Conservation (phyloP, 108 stramenopile species). For the Seminavis robusta region DNA sequence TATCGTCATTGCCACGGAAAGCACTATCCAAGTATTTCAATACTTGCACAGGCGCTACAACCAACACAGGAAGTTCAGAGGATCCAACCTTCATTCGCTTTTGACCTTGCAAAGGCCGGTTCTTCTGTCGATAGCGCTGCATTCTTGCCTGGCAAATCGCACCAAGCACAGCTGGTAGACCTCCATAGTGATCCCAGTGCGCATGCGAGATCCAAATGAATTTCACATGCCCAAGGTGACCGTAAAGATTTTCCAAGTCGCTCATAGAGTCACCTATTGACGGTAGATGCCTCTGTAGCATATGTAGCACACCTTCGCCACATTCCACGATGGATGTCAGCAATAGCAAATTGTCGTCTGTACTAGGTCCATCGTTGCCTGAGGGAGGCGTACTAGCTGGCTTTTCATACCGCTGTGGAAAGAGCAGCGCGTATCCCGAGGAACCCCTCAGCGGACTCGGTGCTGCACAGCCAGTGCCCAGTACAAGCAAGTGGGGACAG, state of each 20-base stretch:
- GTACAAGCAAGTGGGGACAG: slow-evolving; percentile 39
- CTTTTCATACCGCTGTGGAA: slow-evolving; percentile 28
- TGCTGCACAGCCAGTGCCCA: slow-evolving; percentile 88
- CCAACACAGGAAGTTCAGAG: slow-evolving; percentile 9
- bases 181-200: slow-evolving; percentile 83
- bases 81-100: slow-evolving; percentile 27
- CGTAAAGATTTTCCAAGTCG: too few relatives aligned
- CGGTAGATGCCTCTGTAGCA: slow-evolving; percentile 49
- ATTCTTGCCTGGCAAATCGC: slow-evolving; percentile 10
- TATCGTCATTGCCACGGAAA: too few relatives aligned
- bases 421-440: slow-evolving; percentile 59
- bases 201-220: slow-evolving; percentile 86
- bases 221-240: slow-evolving; percentile 16
- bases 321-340: too few relatives aligned
- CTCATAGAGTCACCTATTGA: too few relatives aligned
- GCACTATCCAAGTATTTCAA: slow-evolving; percentile 29
- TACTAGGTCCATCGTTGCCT: too few relatives aligned
- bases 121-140: background rate
- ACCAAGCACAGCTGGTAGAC: slow-evolving; percentile 42
- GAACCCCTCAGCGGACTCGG: slow-evolving; percentile 71
- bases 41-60: slow-evolving; percentile 46
- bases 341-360: slow-evolving; percentile 38
- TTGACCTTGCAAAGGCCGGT: background rate
- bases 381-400: background rate
- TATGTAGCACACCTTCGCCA: slow-evolving; percentile 69